Conservation (phyloP, 2,329 filamentous ascomycete species). For the Phialophora expanda region DNA sequence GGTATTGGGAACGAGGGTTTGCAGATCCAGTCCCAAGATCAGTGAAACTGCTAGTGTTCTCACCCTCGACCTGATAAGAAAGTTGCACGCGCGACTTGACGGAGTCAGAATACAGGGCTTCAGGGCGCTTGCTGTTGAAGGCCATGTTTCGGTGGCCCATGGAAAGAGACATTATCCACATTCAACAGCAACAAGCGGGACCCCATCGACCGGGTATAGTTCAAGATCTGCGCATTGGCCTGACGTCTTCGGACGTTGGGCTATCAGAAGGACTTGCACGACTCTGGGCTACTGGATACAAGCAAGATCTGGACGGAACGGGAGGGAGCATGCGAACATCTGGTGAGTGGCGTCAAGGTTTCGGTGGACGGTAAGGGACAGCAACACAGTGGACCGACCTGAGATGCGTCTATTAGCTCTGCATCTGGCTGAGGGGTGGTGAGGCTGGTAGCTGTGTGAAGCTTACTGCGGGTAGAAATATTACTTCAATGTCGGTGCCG, state of each 20-base stretch:
- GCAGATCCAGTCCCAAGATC: neutral
- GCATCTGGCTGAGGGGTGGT: neutral
- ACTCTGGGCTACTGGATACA: neutral
- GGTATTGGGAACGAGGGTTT: neutral
- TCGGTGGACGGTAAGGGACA: neutral
- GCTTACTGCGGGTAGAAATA: neutral
- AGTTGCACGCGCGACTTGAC: constrained; percentile 3
- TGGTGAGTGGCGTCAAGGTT: neutral
- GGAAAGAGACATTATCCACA: neutral
- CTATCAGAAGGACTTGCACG: neutral
- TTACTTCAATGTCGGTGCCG: neutral
- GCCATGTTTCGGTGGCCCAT: neutral
- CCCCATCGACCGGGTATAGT: neutral
- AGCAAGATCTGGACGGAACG: neutral
- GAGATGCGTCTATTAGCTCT: neutral
- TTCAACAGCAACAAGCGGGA: neutral
- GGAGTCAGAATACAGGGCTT: neutral
- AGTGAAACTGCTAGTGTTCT: neutral
- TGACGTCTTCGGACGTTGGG: neutral
- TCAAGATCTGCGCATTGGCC: neutral
- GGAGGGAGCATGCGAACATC: neutral
- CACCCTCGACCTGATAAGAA: neutral
- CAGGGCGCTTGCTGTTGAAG: neutral
- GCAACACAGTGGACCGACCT: neutral
- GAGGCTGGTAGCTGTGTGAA: neutral